Evolutionary conservation across 2,329 filamentous ascomycete species (phyloP), one percentile per base, ranked within the genome.

Genomic region (Fusarium caatingaense): DNA sequence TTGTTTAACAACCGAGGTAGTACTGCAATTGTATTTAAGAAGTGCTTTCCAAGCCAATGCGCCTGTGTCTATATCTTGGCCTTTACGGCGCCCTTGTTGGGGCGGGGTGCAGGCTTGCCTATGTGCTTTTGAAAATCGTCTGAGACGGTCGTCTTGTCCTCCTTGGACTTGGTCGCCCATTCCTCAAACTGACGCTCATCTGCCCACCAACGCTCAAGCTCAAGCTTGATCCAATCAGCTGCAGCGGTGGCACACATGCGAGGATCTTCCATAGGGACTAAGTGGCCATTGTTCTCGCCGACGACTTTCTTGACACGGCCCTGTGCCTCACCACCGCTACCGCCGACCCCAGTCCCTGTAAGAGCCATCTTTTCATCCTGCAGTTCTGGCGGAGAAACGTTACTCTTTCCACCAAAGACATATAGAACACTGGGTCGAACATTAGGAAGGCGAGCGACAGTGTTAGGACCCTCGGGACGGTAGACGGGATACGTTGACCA

Each of bases 211-310:
- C 82, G 78, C 44, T 80, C 76, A 68, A 92, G 69, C 76, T 91
- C 88, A n/a, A 76, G 73, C 0, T 78, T 83, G 58, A 92, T 78
- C 84, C 89, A 93, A 27, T 77, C 76, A 0, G 85, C 86, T 0
- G 87, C 85, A 20, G 86, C 79, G 61, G 86, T 82, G 3, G 93
- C 94, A 66, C 90, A 92, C 74, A 88, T 83, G 4, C 75, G 82
- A 0, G 92, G 92, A 41, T 87, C 86, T 79, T 97, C 94, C 88
- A 97, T 92, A 0, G 94, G 91, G 28, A 98, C 88, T 44, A 98
- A 79, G 79, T 98, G 95, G 0, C 94, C 93, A 8, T 86, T 84
- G 0, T 86, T 86, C 28, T 91, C 81, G 10, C 96, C 80, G 18
- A 88, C 83, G 8, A 92, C 85, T 69, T 89, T 85, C 59, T 83